Evolutionary conservation across 495 filamentous ascomycete species (phyloP), one percentile per base, ranked within the genome.

Genomic region (Peziza echinospora): DNA sequence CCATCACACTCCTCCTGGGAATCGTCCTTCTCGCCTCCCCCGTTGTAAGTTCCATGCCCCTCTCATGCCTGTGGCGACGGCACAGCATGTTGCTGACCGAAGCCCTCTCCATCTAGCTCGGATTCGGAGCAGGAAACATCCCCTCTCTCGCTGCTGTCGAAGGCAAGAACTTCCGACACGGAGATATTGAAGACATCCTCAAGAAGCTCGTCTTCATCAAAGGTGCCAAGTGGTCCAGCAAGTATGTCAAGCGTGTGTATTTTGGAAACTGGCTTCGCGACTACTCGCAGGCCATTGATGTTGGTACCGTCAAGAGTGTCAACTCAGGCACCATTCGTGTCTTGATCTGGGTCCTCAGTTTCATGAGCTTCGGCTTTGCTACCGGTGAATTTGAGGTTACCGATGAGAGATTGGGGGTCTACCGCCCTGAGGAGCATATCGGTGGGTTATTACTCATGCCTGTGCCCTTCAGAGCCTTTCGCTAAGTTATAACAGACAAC

Each of bases 341-440:
- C 45, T 61, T 97, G 17, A 83, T 79, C 47, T 94, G 86, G 86
- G 72, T 93, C 47, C 71, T 94, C 22, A 82, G 82, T 2, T 93
- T 94, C 63, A 74, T 94, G 65, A 78, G 75, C 44, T 89, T 93
- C 63, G 89, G 89, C 19, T 97, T 92, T 67, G 89, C 85, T n/a
- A 96, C 89, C 0, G 80, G 69, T 13, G 89, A 97, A 59, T 97
- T 93, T 57, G 89, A 97, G 59, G 89, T 97, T 41, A 97, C 89
- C 4, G 71, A 80, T 3, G 86, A 94, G 34, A 69, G 89, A 7
- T 70, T 97, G 6, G 89, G 89, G 6, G 80, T 84, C 48, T 97
- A 97, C 57, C 71, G 89, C 10, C 85, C 89, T 0, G 89, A 97
- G 56, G 89, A 97, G 58, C 86, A 94, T 60, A 94, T 97, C 52